Evolutionary conservation across 805 yeast species (phyloP).

Genomic region (Phaffomyces antillensis): DNA sequence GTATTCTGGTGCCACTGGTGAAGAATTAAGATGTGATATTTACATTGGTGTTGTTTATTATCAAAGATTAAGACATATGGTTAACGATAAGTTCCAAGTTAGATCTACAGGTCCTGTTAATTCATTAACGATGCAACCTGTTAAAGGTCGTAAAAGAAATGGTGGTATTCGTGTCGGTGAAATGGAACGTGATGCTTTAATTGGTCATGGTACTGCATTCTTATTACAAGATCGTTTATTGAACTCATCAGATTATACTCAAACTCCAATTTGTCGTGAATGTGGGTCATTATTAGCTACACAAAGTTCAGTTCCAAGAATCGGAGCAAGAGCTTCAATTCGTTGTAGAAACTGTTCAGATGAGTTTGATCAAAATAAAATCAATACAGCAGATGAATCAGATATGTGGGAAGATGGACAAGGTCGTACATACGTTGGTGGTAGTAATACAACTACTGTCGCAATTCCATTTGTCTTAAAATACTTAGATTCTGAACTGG

Average conservation of each 20-base stretch:
- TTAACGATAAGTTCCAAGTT: conserved; percentile 98
- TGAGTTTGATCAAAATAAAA: conserved; percentile 44
- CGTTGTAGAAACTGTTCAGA: conserved; percentile 90
- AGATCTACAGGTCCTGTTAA: conserved; percentile 98
- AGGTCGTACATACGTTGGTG: conserved; percentile 87
- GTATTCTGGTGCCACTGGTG: conserved; percentile 98
- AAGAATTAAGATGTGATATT: conserved; percentile 91
- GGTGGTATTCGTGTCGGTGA: conserved; percentile 99
- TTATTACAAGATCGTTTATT: conserved; percentile 88
- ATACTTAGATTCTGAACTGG: conserved; percentile 88
- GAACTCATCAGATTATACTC: conserved; percentile 94
- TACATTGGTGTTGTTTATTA: conserved; percentile 96
- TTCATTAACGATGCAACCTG: conserved; percentile 97
- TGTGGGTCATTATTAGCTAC: conserved; percentile 93
- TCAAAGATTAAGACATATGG: conserved; percentile 98
- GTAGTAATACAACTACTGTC: conserved; percentile 87
- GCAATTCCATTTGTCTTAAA: conserved; percentile 96
- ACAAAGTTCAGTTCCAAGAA: conserved; percentile 83
- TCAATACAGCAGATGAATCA: conserved; percentile 51
- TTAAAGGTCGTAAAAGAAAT: conserved; percentile 95
- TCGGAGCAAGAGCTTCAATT: conserved; percentile 70
- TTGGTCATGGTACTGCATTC: conserved; percentile 97
- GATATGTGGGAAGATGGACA: conserved; percentile 97
- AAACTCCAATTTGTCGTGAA: conserved; percentile 79
- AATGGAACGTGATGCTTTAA: conserved; percentile 98